Evolutionary conservation across 495 filamentous ascomycete species (phyloP), one percentile per base, ranked within the genome.

Genomic region (Acidiella bohemica): DNA sequence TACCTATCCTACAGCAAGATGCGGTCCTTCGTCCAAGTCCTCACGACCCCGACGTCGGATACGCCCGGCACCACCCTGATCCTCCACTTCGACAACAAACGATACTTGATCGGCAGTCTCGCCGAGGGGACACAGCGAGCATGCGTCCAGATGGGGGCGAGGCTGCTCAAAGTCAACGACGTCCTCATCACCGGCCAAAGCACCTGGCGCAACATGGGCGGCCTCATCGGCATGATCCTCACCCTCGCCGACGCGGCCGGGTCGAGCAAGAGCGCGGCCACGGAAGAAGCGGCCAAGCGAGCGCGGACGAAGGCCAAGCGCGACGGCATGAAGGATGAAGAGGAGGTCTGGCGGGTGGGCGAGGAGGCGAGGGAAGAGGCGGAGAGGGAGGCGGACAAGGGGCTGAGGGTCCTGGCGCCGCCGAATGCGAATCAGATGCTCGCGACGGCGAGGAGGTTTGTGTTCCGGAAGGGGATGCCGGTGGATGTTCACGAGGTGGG

Each of bases 31-130:
- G 69, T 82, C 30, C 73, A 88, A 57, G 58, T 95, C 46, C 52
- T 88, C 44, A 79, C 73, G 35, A 80, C 80, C 19, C 87, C 92
- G n/a, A 86, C 90, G 51, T 78, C 78, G 40, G 90, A 97, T 55
- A 92, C 90, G 1, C 78, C 78, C 12, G 92, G 87, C 28, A 82
- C 82, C 18, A 69, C 72, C 13, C 50, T 96, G 19, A 33, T 81
- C 21, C 67, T 96, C 8, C 72, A 84, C 53, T 86, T 84, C 53
- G 80, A 85, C 38, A 66, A 73, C 36, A 76, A 77, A 54, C 74
- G 84, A 31, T 97, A 96, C 56, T 37, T 96, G n/a, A 77, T 97
- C 51, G 90, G 90, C 6, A 78, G 82, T 54, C 51, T 86, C 8
- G 63, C 75, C 9, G 92, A 96, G 59, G 90, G 90, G 4, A 73